Percentiles rank a stretch among this genome's conserved stretches.
Evolutionary conservation across 148 eudicot species (phyloP).

Genomic region (Pharnaceum exiguum): DNA sequence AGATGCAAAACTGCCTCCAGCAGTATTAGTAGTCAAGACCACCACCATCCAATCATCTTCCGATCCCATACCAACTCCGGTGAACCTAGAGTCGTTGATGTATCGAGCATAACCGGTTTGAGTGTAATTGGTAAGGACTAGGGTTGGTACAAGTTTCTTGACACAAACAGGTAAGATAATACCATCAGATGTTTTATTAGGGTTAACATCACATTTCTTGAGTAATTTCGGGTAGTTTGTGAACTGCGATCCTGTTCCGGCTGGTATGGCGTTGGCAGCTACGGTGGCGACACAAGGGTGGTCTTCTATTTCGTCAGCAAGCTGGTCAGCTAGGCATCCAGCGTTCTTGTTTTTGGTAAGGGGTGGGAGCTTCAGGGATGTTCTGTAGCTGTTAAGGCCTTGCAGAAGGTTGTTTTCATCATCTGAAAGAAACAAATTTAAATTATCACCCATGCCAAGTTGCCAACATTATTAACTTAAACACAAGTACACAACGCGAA

Average conservation of each 20-base stretch:
- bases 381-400: slow-evolving; percentile 73
- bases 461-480: neutral
- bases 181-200: slow-evolving; percentile 44
- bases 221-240: slow-evolving; percentile 42
- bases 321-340: slow-evolving; percentile 57
- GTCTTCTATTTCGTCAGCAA: slow-evolving; percentile 44
- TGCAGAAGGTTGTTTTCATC: slow-evolving; percentile 61
- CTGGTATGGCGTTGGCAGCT: slow-evolving; percentile 20
- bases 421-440: slow-evolving; percentile 23
- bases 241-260: slow-evolving; percentile 27
- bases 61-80: slow-evolving; percentile 59
- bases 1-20: slow-evolving; percentile 45
- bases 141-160: slow-evolving; percentile 38
- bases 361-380: slow-evolving; percentile 27
- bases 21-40: slow-evolving; percentile 44
- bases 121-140: slow-evolving; percentile 75
- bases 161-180: slow-evolving; percentile 73
- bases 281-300: slow-evolving; percentile 30
- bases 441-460: neutral
- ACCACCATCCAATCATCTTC: slow-evolving; percentile 80
- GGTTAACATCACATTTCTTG: slow-evolving; percentile 50
- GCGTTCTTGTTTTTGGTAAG: slow-evolving; percentile 52
- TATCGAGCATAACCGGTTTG: slow-evolving; percentile 32
- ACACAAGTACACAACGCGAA: too few relatives aligned
- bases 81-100: slow-evolving; percentile 50